Base-by-base conservation (phyloP, 768 basidiomycete species). In the Harrya chromipes region DNA sequence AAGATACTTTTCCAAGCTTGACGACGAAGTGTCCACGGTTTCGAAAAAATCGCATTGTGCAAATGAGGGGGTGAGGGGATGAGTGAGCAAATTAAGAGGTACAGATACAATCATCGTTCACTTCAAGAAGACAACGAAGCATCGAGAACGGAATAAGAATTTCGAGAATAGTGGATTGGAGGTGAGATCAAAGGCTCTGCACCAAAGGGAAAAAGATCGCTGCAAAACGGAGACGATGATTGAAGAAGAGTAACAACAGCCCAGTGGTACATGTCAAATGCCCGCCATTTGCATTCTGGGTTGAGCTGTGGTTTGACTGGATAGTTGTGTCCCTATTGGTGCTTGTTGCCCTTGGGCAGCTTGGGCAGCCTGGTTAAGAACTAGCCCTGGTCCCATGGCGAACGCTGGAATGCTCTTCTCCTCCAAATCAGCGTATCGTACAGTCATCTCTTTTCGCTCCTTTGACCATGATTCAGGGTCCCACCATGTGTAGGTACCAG, bases 401-500 rank as follows among this genome's bases (percentile, higher is more conserved):
- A 86, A 87, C 26, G 82, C 83, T 4, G 85, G 81, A 11, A 70
- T 65, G 34, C 72, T 81, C 75, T 86, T 85, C 71, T 87, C 87
- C 70, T 87, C 85, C 60, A 88, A 70, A 62, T 88, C 87, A 46
- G 79, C 66, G 58, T 87, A 88, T 53, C 85, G 70, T 41, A 89
- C 86, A 14, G 80, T 82, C 79, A 86, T 82, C 63, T 87, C 83
- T 69, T 85, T 87, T 62, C 85, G 77, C 60, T 84, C 82, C 71
- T 89, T 87, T 50, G 76, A 72, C 85, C 84, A 86, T 65, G 79
- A 82, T 52, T 90, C 86, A 10, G 84, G 81, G 60, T 91, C 88
- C 87, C 92, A 94, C 74, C 83, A 88, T 42, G 91, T 89, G 73
- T 94, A 95, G 46, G 84, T 81, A 23, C 94, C 93, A 57, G 87